phyloP scores from a whole-genome alignment of 345 rosid genomes.

The Conringia planisiliqua region DNA sequence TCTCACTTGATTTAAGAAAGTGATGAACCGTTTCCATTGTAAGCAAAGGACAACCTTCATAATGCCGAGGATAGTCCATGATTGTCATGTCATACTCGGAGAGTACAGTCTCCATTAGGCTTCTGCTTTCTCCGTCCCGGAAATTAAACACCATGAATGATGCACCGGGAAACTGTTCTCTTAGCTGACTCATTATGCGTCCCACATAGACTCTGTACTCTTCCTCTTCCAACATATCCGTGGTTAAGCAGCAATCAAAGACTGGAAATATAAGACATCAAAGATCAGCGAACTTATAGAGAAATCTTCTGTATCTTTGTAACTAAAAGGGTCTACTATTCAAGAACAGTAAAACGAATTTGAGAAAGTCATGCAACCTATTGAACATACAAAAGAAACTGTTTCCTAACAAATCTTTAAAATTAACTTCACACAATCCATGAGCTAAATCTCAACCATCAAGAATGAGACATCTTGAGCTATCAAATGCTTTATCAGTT shows the following conservation, averaged over 20 bases:
- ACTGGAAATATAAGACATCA: constrained; percentile 36
- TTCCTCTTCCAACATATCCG: constrained; percentile 49
- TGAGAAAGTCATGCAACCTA: background rate
- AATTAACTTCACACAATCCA: background rate
- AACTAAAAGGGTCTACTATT: background rate
- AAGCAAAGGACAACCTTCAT: constrained; percentile 75
- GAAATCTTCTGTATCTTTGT: background rate
- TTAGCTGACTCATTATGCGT: constrained; percentile 55
- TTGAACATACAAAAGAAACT: background rate
- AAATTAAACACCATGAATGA: constrained; percentile 81
- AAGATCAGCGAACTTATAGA: constrained; percentile 17
- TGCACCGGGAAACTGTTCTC: constrained; percentile 51
- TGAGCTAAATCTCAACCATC: constrained; percentile 1
- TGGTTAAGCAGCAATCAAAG: constrained; percentile 66
- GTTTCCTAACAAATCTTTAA: background rate
- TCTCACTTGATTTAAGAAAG: constrained; percentile 68
- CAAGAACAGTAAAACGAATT: background rate
- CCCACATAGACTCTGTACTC: constrained; percentile 49
- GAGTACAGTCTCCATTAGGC: constrained; percentile 48
- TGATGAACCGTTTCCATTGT: constrained; percentile 66
- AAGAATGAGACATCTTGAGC: constrained; percentile 2
- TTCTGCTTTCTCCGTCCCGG: constrained; percentile 53
- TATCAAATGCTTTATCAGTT: background rate
- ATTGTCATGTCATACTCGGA: constrained; percentile 72
- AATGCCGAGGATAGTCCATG: constrained; percentile 75